These are phyloP conservation scores for Sinapis alba DNA, from an alignment of 441 rosid genomes.

Conservation along the genomic window DNA sequence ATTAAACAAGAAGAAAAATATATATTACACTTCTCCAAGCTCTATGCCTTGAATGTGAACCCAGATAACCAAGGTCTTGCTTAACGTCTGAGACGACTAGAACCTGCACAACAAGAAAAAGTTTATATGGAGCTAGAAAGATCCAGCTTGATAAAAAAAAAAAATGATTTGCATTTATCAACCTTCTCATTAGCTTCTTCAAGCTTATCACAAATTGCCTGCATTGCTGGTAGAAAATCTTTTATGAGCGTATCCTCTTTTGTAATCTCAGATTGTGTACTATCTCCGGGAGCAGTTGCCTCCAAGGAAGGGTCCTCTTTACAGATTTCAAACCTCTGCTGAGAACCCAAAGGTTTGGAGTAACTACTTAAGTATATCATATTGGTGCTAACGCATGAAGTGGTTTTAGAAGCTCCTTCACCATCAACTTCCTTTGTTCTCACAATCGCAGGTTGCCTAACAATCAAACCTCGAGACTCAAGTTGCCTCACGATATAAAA, in stretches of 20 bases:
- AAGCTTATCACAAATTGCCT: slow-evolving; percentile 82
- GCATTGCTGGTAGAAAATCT: slow-evolving; percentile 87
- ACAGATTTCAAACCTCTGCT: slow-evolving; percentile 77
- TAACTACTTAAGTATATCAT: slow-evolving; percentile 56
- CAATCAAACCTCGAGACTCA: slow-evolving; percentile 74
- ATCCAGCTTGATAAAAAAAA: slow-evolving; percentile 15
- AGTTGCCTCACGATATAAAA: slow-evolving; percentile 73
- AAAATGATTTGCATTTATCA: slow-evolving; percentile 3
- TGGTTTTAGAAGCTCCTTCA: slow-evolving; percentile 69
- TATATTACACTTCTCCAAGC: slow-evolving; percentile 74
- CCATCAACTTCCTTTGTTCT: slow-evolving; percentile 65
- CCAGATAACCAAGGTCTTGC: slow-evolving; percentile 63
- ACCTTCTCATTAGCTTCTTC: slow-evolving; percentile 85
- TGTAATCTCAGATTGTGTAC: slow-evolving; percentile 41
- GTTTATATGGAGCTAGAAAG: slow-evolving; percentile 30
- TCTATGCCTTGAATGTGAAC: slow-evolving; percentile 57
- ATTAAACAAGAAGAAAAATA: slow-evolving; percentile 20
- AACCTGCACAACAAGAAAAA: slow-evolving; percentile 54
- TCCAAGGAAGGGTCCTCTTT: slow-evolving; percentile 53
- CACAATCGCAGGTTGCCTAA: slow-evolving; percentile 74
- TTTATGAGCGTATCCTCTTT: slow-evolving; percentile 69
- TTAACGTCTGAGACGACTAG: slow-evolving; percentile 78
- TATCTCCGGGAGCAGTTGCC: slow-evolving; percentile 41
- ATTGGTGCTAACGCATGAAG: slow-evolving; percentile 56
- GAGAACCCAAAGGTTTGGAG: slow-evolving; percentile 78